These are phyloP conservation scores for Starmerella cellae DNA, from an alignment of 805 yeast genomes.

Conservation along the genomic window DNA sequence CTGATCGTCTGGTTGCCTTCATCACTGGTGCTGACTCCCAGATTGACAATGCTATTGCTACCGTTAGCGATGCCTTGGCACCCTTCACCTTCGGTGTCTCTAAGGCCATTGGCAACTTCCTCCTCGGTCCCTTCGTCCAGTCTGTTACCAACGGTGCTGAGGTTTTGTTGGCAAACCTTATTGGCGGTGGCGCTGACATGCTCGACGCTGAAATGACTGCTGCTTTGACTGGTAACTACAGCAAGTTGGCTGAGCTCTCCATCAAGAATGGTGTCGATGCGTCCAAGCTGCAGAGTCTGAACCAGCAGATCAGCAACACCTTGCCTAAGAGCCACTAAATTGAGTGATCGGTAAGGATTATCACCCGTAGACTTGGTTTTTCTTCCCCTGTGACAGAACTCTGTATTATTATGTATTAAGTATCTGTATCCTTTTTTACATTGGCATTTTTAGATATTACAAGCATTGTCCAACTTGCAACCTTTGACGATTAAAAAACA, in stretches of 20 bases:
- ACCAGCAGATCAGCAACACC: slow-evolving; percentile 15
- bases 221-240: slow-evolving; percentile 18
- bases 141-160: slow-evolving; percentile 26
- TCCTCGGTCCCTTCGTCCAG: slow-evolving; percentile 20
- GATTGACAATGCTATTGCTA: slow-evolving; percentile 24
- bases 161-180: slow-evolving; percentile 20
- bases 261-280: slow-evolving; percentile 14
- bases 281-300: slow-evolving; percentile 12
- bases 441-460: too few species aligned
- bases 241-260: slow-evolving; percentile 17
- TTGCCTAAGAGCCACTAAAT: slow-evolving; percentile 6
- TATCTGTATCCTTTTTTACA: too few species aligned
- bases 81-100: slow-evolving; percentile 17
- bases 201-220: slow-evolving; percentile 20
- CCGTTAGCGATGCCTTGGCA: slow-evolving; percentile 14
- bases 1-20: slow-evolving; percentile 14
- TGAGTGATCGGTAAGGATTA: too few species aligned
- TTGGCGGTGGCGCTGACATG: slow-evolving; percentile 20
- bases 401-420: too few species aligned
- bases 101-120: slow-evolving; percentile 6
- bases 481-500: too few species aligned
- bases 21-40: slow-evolving; percentile 27
- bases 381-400: too few species aligned
- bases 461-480: too few species aligned
- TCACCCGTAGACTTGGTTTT: too few species aligned